Evolutionary conservation across 352 stramenopile genomes (phyloP).

Genomic region (Globisporangium rhizosaccharum): DNA sequence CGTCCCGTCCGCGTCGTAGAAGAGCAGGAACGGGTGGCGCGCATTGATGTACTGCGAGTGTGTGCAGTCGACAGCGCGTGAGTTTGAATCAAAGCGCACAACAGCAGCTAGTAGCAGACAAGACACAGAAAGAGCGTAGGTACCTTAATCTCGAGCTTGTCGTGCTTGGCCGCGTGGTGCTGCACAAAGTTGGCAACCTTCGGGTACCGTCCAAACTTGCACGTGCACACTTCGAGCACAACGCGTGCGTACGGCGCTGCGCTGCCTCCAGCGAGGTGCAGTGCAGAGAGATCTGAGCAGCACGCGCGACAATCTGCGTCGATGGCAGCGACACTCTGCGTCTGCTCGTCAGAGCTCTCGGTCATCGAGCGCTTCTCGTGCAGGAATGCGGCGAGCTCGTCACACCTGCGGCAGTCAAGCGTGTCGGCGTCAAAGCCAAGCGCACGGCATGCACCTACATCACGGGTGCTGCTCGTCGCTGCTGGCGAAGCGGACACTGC

Average conservation of each 20-base stretch:
- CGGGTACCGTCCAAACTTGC: slow-evolving; percentile 51
- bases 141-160: slow-evolving; percentile 43
- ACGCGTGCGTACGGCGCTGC: slow-evolving; percentile 35
- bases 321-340: background rate
- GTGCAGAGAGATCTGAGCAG: slow-evolving; percentile 40
- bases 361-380: slow-evolving; percentile 4
- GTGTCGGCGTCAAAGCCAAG: slow-evolving; percentile 52
- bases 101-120: background rate
- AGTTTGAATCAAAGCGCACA: background rate
- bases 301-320: slow-evolving; percentile 33
- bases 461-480: background rate
- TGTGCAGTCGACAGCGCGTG: no score
- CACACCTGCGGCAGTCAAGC: slow-evolving; percentile 60
- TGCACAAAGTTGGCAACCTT: slow-evolving; percentile 69
- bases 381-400: slow-evolving; percentile 36
- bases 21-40: slow-evolving; percentile 52
- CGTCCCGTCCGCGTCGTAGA: slow-evolving; percentile 44
- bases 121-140: background rate
- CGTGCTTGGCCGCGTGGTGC: slow-evolving; percentile 33
- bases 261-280: slow-evolving; percentile 22
- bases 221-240: slow-evolving; percentile 48
- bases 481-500: no score
- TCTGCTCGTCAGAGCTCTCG: slow-evolving; percentile 11
- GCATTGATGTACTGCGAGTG: slow-evolving; percentile 28
- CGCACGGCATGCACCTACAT: slow-evolving; percentile 18